Evolutionary conservation across 441 rosid genomes (phyloP).

Genomic region (Populus hybrid): DNA sequence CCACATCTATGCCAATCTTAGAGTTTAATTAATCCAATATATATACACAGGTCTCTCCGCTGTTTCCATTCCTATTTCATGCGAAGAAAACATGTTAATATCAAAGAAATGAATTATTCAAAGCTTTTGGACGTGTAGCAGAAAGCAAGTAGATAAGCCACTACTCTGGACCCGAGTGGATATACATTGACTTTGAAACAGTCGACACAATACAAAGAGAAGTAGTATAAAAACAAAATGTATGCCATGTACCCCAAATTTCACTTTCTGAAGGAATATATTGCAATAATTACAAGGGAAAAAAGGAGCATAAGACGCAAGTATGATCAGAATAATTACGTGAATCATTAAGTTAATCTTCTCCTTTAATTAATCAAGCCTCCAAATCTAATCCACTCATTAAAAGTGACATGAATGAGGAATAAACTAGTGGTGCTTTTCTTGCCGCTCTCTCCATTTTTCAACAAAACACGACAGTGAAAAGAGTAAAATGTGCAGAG

Average conservation of each 20-base stretch:
- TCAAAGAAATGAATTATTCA: constrained; percentile 24
- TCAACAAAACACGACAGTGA: constrained; percentile 18
- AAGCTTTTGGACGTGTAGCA: constrained; percentile 28
- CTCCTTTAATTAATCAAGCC: constrained; percentile 22
- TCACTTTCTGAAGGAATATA: constrained; percentile 39
- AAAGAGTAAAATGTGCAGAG: background rate
- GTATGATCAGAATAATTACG: background rate
- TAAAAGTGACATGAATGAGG: background rate
- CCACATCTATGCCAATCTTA: no score
- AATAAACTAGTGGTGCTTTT: constrained; percentile 29
- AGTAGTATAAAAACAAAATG: constrained; percentile 9
- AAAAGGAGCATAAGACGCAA: constrained; percentile 16
- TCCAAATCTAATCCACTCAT: constrained; percentile 14
- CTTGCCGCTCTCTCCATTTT: constrained; percentile 18
- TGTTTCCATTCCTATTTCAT: background rate
- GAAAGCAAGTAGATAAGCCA: constrained; percentile 26
- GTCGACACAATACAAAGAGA: constrained; percentile 14
- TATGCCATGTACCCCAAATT: constrained; percentile 13
- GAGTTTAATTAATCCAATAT: no score
- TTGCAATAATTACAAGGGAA: constrained; percentile 33
- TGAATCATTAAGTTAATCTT: constrained; percentile 1
- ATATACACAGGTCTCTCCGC: no score
- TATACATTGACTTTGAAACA: constrained; percentile 55
- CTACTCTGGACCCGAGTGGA: constrained; percentile 26
- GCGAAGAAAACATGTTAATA: background rate